A percentile compares a stretch with the other conserved stretches of the same genome.
Conservation (phyloP, 2,329 filamentous ascomycete species). For the Phyllosticta capitalensis region DNA sequence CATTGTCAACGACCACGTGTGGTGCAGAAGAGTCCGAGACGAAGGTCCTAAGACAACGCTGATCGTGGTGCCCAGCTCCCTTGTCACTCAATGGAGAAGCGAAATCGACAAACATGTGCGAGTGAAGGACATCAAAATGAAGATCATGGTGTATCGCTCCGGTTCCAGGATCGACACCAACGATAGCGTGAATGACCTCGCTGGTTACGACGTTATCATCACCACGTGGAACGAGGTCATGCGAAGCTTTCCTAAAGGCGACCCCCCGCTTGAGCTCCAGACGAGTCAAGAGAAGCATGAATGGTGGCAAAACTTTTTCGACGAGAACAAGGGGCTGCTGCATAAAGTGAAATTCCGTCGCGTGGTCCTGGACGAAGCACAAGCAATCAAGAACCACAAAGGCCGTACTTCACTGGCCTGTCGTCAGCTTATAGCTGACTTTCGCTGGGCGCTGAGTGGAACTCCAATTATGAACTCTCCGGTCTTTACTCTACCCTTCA, state of each 20-base stretch:
- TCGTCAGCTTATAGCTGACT: constrained; percentile 28
- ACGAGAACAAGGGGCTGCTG: constrained; percentile 21
- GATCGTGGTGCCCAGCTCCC: constrained; percentile 31
- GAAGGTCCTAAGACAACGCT: constrained; percentile 26
- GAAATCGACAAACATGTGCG: constrained; percentile 25
- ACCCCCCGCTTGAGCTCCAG: constrained; percentile 26
- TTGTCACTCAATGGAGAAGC: constrained; percentile 32
- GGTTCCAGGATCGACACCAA: constrained; percentile 20
- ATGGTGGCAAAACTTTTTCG: constrained; percentile 27
- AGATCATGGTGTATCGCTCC: constrained; percentile 20
- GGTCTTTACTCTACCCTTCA: constrained; percentile 16
- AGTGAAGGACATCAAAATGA: constrained; percentile 2
- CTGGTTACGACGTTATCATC: constrained; percentile 25
- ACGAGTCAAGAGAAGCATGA: constrained; percentile 31
- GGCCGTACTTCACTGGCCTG: constrained; percentile 37
- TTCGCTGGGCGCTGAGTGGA: constrained; percentile 36
- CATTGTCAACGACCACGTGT: constrained; percentile 30
- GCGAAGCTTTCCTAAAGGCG: constrained; percentile 33
- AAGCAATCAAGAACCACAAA: constrained; percentile 44
- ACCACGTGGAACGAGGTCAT: constrained; percentile 36
- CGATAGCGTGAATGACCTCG: constrained; percentile 11
- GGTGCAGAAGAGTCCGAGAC: constrained; percentile 8
- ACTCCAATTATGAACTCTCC: constrained; percentile 27
- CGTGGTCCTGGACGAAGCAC: constrained; percentile 49
- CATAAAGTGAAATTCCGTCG: constrained; percentile 33